Evolutionary conservation across 352 stramenopile genomes (phyloP), one percentile per base, ranked within the genome.

Genomic region (Blastocystis sp.): DNA sequence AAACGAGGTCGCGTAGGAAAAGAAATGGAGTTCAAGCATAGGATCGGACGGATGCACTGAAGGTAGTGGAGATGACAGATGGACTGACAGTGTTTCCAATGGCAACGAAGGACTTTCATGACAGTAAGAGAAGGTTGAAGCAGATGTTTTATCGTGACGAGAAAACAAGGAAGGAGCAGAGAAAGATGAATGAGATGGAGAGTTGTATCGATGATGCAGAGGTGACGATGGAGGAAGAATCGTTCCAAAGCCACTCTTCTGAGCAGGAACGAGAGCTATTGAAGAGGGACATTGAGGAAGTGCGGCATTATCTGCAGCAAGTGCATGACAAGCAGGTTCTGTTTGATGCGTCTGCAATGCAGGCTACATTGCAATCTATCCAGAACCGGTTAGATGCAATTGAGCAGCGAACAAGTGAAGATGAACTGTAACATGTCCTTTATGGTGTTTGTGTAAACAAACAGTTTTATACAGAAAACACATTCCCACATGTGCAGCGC

Each of bases 391-490:
- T 80, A 26, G 39, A 80, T 13, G n/a, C 11, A 13, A 11, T 80
- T 26, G 20, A 80, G 45, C 62, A 63, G 37, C 34, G 39, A 34
- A 34, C 29, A 34, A 34, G 29, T 34, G 29, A 34, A 34, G 29
- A 34, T 34, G 29, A 34, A 59, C 50, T n/a, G 50, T n/a, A 59
- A n/a, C 50, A 59, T 59, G 50, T 59, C 50, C 20, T 59, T 59
- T 68, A 68, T 37, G 7, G 59, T 68, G 2, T 23, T 37, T 23
- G 20, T 29, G 11, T 29, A 11, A 64, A 64, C 39, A 80, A 80
- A 80, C 45, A 80, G 0, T n/a, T 41, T 62, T 61, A 23, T 11
- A 80, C 70, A 80, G 70, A 63, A 80, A 80, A 80, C 8, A 34
- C 15, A 63, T 80, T 23, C 15, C 70, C 70, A 64, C 70, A 80